Evolutionary conservation across 1,284 basidiomycete genomes (phyloP).

Genomic region (Cutaneotrichosporon sp.): DNA sequence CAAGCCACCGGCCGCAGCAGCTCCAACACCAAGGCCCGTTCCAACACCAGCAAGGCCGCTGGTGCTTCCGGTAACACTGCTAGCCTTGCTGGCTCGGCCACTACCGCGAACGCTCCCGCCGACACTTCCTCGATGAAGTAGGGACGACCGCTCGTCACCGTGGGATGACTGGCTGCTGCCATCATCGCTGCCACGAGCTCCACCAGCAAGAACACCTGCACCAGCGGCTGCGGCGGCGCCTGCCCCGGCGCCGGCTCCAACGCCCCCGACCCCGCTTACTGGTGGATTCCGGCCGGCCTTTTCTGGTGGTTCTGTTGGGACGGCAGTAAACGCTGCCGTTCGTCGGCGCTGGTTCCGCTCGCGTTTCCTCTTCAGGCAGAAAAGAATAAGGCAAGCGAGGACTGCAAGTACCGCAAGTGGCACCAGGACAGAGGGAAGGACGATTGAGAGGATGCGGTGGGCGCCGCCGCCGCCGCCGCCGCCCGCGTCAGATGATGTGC

Average conservation of each 20-base stretch:
- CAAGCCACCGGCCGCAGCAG: slow-evolving; percentile 5
- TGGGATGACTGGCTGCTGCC: not conserved
- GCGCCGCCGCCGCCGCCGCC: not conserved
- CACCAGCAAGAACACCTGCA: not conserved
- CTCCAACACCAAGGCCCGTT: not conserved
- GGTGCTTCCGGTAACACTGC: not conserved
- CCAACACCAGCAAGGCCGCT: slow-evolving; percentile 4
- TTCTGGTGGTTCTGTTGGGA: too few species aligned
- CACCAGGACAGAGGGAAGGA: slow-evolving; percentile 9
- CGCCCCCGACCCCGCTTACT: not conserved
- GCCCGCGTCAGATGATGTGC: not conserved
- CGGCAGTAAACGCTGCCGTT: too few species aligned
- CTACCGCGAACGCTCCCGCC: not conserved
- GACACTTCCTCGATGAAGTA: not conserved
- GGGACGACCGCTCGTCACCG: not conserved
- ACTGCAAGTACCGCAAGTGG: not conserved
- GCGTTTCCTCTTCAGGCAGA: slow-evolving; percentile 1
- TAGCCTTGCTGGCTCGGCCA: not conserved
- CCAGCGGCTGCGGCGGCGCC: not conserved
- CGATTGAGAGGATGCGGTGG: not conserved
- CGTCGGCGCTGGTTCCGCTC: not conserved
- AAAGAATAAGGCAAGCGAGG: not conserved
- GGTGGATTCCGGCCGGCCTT: not conserved
- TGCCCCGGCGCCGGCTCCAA: not conserved
- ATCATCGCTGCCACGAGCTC: not conserved